phyloP scores from a whole-genome alignment of 2,329 filamentous ascomycete species.

The Pseudogymnoascus sp. region DNA sequence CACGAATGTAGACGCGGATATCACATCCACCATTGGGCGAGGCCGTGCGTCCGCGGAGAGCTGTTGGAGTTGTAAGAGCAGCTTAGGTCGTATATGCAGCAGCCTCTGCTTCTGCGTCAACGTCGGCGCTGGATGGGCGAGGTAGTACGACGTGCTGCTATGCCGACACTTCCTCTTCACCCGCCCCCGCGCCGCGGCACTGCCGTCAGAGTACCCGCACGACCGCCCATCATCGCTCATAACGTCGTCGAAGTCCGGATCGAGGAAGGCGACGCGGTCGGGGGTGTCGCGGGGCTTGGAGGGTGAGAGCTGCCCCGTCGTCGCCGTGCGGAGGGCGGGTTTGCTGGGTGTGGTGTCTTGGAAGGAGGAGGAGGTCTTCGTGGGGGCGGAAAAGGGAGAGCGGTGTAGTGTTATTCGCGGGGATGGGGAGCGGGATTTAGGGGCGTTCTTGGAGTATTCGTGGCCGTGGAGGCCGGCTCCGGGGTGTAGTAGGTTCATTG shows the following conservation, averaged over 20 bases:
- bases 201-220: slow-evolving; percentile 31
- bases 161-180: slow-evolving; percentile 39
- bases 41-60: slow-evolving; percentile 53
- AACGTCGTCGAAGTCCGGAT: not conserved
- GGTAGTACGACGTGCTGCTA: slow-evolving; percentile 53
- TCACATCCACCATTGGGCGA: slow-evolving; percentile 62
- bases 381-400: slow-evolving; percentile 16
- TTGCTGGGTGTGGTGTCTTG: not conserved
- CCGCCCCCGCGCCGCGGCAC: slow-evolving; percentile 34
- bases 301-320: not conserved
- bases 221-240: slow-evolving; percentile 1
- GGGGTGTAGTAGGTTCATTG: slow-evolving; percentile 38
- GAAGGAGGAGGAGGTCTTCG: slow-evolving; percentile 15
- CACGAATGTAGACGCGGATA: slow-evolving; percentile 57
- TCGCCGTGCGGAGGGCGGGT: not conserved
- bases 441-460: slow-evolving; percentile 41
- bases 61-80: slow-evolving; percentile 64
- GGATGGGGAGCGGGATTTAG: slow-evolving; percentile 19
- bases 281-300: slow-evolving; percentile 26
- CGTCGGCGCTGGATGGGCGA: slow-evolving; percentile 59
- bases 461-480: slow-evolving; percentile 52
- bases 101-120: slow-evolving; percentile 46
- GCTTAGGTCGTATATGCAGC: slow-evolving; percentile 56
- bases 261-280: not conserved
- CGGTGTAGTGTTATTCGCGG: not conserved